These are phyloP conservation scores for Lyophyllum semitale DNA, from an alignment of 768 basidiomycete species.

Conservation along the genomic window DNA sequence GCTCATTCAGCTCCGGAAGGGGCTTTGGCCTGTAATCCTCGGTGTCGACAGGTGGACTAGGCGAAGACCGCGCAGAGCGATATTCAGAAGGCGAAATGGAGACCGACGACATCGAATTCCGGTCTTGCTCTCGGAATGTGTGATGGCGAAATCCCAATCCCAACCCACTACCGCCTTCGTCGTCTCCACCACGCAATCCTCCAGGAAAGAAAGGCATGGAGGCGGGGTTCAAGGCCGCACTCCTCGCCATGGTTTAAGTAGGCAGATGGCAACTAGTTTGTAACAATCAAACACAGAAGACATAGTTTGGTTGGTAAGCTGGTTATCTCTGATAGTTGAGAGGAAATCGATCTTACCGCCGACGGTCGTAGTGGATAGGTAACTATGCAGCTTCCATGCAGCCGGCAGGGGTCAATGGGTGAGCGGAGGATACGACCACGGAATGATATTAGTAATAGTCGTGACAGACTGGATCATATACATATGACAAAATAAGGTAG, in stretches of 20 bases:
- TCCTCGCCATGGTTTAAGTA: conserved; percentile 64
- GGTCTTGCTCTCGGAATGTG: conserved; percentile 47
- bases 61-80: conserved; percentile 70
- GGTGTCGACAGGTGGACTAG: conserved; percentile 55
- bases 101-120: conserved; percentile 54
- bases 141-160: conserved; percentile 49
- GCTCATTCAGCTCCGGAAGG: conserved; percentile 37
- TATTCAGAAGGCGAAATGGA: conserved; percentile 66
- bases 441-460: conserved; percentile 1
- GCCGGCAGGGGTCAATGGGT: conserved; percentile 16
- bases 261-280: conserved; percentile 34
- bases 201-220: conserved; percentile 88
- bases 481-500: background rate
- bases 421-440: background rate
- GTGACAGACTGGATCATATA: conserved; percentile 19
- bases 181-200: conserved; percentile 55
- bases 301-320: conserved; percentile 32
- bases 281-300: conserved; percentile 38
- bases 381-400: conserved; percentile 48
- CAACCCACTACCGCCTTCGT: conserved; percentile 48
- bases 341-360: conserved; percentile 28
- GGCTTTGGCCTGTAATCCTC: conserved; percentile 37
- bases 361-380: conserved; percentile 22
- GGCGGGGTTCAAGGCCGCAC: conserved; percentile 75
- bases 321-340: conserved; percentile 22